Evolutionary conservation across 768 basidiomycete genomes (phyloP), one percentile per base, ranked within the genome.

Genomic region (Phlebiopsis flavidoalba): DNA sequence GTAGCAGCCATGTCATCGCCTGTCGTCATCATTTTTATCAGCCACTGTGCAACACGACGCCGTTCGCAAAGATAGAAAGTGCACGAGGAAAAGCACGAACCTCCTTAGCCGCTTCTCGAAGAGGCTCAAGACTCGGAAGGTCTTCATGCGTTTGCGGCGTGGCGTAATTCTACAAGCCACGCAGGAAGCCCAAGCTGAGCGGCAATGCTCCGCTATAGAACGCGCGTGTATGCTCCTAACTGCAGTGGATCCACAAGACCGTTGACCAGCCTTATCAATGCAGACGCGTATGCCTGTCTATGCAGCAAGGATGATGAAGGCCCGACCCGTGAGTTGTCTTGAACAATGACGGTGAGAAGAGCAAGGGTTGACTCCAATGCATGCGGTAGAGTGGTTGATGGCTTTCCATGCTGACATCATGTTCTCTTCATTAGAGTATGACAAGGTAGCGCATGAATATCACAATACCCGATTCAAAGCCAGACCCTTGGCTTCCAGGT

Each of bases 71-170:
- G 31, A 53, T 53, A 11, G 11, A 17, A n/a, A n/a, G 19, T 24
- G 4, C 21, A 36, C 17, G n/a, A n/a, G n/a, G n/a, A n/a, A n/a
- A n/a, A n/a, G n/a, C n/a, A 61, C 61, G 54, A 63, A 83, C 93
- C 82, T 95, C 88, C 58, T 80, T 77, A 35, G 87, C 83, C 0
- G 87, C 94, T 60, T 91, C 85, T 57, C 89, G 82, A 17, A 97
- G 79, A 5, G 95, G 73, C 57, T 87, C 85, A 10, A 98, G 77
- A 64, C 88, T 88, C 0, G 96, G 97, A 12, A 98, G 75, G 62
- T 96, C 93, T 68, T 98, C 96, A 68, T 98, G 97, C 1, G 97
- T 99, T n/a, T 12, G 93, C 92, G 26, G 93, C 92, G 75, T 98
- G 97, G 45, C 97, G 81, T 11, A 98, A 78, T 65, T 96, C 93